Evolutionary conservation across 2,329 filamentous ascomycete species (phyloP), one percentile per base, ranked within the genome.

Genomic region (Fusarium scirpi): DNA sequence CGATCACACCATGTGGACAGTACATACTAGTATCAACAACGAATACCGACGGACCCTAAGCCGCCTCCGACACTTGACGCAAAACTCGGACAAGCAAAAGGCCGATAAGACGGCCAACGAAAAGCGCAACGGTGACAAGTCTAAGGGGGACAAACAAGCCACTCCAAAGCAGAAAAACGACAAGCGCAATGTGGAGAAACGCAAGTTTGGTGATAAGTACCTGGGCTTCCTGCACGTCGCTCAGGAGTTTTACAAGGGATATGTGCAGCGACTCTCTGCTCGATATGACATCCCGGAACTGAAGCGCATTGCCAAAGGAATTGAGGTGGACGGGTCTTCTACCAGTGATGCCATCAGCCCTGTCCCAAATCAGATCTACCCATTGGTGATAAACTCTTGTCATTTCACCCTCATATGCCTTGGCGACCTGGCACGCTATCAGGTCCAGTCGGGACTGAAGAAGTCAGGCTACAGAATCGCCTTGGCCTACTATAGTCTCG

Each of bases 361-460:
- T 70, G 80, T 85, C 60, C 79, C 85, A 45, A 74, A 84, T 47
- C 77, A 85, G 15, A 80, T 93, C 53, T 85, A 86, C 64, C 79
- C 82, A n/a, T 82, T 85, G 69, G 87, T 97, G 60, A 83, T 93
- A 43, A 82, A 85, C 59, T 94, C 93, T 6, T 97, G 93, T 78
- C 92, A 97, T 81, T 88, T 90, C 59, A 94, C 92, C 7, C 85
- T 98, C 58, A 91, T 98, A 64, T 93, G 92, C 71, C 87, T 98
- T 12, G 96, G 96, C 34, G 96, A 99, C 78, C 85, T 99, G 49
- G 93, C 93, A 52, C 90, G 96, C 68, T 99, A 98, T 80, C 91
- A 94, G 57, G 85, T 86, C 57, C 92, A 95, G 76, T 84, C 93
- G 62, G 89, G 91, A 63, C 87, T 86, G 65, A 94, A 92, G 78